A percentile compares a stretch with the other conserved stretches of the same genome.
Evolutionary conservation across 768 basidiomycete genomes (phyloP).

Genomic region (Lactarius deliciosus): DNA sequence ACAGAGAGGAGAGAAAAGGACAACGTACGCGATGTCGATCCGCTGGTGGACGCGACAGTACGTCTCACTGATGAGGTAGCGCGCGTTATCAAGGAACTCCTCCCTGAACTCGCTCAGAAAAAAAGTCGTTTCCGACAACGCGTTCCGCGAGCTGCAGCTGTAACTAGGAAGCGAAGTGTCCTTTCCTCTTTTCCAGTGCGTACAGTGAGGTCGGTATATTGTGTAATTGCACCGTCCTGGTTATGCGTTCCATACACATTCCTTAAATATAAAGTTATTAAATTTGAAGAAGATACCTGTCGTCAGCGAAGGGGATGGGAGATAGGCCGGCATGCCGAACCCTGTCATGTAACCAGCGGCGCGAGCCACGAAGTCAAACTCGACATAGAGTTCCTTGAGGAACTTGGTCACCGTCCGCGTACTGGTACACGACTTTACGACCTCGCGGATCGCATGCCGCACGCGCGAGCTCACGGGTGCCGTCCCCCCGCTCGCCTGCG

Average conservation of each 20-base stretch:
- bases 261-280: too few species aligned
- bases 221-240: too few species aligned
- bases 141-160: constrained; percentile 69
- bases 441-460: constrained; percentile 84
- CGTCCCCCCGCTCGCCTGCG: constrained; percentile 50
- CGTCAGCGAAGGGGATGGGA: too few species aligned
- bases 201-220: too few species aligned
- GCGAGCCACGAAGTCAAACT: too few species aligned
- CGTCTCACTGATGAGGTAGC: too few species aligned
- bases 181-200: too few species aligned
- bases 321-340: too few species aligned
- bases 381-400: constrained; percentile 89
- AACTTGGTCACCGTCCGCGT: constrained; percentile 88
- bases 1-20: not conserved
- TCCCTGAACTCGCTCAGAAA: constrained; percentile 89
- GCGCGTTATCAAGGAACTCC: constrained; percentile 94
- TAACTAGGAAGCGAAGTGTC: too few species aligned
- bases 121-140: constrained; percentile 88
- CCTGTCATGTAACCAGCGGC: too few species aligned
- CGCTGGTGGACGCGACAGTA: constrained; percentile 94
- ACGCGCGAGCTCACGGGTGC: constrained; percentile 63
- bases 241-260: too few species aligned
- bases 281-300: too few species aligned
- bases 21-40: constrained; percentile 76
- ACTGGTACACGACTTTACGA: constrained; percentile 95